phyloP scores from a whole-genome alignment of 164 flowering plant genomes.

The Cinnamomum micranthum region DNA sequence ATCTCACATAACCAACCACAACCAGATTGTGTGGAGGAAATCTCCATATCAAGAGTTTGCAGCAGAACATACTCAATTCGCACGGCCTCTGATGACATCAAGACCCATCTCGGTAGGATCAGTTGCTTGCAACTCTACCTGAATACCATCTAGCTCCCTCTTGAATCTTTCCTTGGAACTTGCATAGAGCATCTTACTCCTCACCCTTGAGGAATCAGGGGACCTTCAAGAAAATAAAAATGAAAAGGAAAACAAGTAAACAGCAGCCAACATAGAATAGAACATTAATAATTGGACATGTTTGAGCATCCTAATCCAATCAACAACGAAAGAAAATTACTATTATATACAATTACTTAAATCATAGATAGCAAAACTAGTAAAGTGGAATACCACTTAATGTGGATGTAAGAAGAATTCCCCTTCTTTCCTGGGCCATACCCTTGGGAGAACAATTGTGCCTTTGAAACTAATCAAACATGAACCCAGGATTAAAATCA shows the following conservation, averaged over 20 bases:
- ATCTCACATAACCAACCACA: slow-evolving; percentile 23
- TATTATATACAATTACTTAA: too few relatives aligned
- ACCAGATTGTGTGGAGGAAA: slow-evolving; percentile 20
- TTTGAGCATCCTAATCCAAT: too few relatives aligned
- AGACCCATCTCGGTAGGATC: slow-evolving; percentile 47
- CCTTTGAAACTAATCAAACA: too few relatives aligned
- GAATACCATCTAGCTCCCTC: slow-evolving; percentile 45
- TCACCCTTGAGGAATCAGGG: slow-evolving; percentile 50
- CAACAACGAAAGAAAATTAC: too few relatives aligned
- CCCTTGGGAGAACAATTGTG: too few relatives aligned
- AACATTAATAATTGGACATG: too few relatives aligned
- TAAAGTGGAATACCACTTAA: too few relatives aligned
- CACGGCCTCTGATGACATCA: slow-evolving; percentile 41
- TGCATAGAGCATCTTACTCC: slow-evolving; percentile 54
- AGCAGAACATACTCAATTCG: slow-evolving; percentile 18
- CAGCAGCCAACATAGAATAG: too few relatives aligned
- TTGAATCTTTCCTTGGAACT: slow-evolving; percentile 47
- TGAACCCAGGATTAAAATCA: too few relatives aligned
- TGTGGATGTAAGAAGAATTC: too few relatives aligned
- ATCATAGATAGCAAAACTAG: too few relatives aligned
- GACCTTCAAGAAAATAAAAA: slow-evolving; percentile 30
- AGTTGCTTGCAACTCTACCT: slow-evolving; percentile 47
- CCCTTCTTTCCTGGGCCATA: too few relatives aligned
- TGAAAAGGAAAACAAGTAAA: neutral
- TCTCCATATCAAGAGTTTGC: slow-evolving; percentile 13